Evolutionary conservation across 805 yeast species (phyloP).

Genomic region (Komagataella ulmi): DNA sequence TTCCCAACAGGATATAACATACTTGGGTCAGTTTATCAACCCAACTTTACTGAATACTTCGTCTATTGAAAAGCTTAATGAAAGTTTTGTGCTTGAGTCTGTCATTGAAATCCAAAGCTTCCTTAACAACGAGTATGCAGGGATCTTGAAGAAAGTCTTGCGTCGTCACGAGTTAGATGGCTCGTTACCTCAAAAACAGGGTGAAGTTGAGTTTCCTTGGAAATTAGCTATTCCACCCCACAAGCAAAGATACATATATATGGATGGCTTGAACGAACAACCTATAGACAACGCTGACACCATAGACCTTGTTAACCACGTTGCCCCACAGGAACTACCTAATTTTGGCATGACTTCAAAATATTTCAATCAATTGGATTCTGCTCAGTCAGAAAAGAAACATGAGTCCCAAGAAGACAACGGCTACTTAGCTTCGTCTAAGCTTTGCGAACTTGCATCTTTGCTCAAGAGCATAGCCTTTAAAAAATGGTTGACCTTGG

Average conservation of each 20-base stretch:
- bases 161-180: conserved; percentile 41
- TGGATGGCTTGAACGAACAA: conserved; percentile 45
- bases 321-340: conserved; percentile 32
- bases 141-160: conserved; percentile 28
- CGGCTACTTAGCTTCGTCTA: conserved; percentile 15
- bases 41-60: conserved; percentile 29
- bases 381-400: background rate
- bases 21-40: conserved; percentile 42
- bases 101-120: conserved; percentile 54
- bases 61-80: conserved; percentile 28
- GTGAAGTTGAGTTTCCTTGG: conserved; percentile 66
- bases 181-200: conserved; percentile 39
- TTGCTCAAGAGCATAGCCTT: conserved; percentile 52
- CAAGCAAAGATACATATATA: conserved; percentile 73
- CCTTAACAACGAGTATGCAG: conserved; percentile 42
- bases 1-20: conserved; percentile 27
- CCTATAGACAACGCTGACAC: conserved; percentile 17
- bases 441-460: conserved; percentile 37
- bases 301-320: conserved; percentile 17
- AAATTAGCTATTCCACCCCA: conserved; percentile 88
- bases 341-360: conserved; percentile 28
- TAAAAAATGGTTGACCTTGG: conserved; percentile 48
- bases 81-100: conserved; percentile 52
- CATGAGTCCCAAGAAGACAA: conserved; percentile 9
- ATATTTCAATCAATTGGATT: background rate